Evolutionary conservation across 257 asterid species (phyloP).

Genomic region (Solanum lycopersicoides): DNA sequence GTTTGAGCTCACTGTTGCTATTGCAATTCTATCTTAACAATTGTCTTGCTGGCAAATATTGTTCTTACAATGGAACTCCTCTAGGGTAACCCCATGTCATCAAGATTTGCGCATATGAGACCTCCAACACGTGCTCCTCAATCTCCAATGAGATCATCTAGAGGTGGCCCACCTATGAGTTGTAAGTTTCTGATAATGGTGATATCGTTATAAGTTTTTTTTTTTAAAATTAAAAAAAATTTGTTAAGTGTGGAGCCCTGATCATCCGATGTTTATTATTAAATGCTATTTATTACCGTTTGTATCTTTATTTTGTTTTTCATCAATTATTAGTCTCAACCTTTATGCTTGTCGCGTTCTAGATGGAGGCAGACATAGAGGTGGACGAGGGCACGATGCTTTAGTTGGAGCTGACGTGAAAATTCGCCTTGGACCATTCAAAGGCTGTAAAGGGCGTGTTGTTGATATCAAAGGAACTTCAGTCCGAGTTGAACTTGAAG

Average conservation of each 20-base stretch:
- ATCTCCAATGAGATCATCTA: conserved; percentile 80
- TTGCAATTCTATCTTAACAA: neutral
- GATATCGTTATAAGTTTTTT: neutral
- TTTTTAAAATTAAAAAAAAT: neutral
- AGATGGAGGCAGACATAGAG: conserved; percentile 74
- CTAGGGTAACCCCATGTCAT: conserved; percentile 46
- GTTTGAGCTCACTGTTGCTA: neutral
- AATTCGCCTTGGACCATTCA: conserved; percentile 76
- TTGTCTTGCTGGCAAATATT: neutral
- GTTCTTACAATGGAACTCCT: conserved; percentile 11
- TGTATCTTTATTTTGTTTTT: neutral
- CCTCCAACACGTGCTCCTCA: conserved; percentile 62
- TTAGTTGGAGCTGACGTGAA: conserved; percentile 59
- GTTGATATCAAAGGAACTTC: conserved; percentile 66
- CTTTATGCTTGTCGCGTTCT: neutral
- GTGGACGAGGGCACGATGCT: conserved; percentile 88
- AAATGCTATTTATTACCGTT: neutral
- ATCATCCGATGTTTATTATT: neutral
- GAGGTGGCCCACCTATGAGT: conserved; percentile 63
- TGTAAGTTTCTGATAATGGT: conserved; percentile 32
- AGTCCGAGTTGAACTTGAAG: conserved; percentile 85
- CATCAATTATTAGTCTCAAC: neutral
- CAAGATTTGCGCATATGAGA: conserved; percentile 54
- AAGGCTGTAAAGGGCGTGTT: conserved; percentile 95
- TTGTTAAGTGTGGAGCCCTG: neutral